Base-by-base conservation (phyloP, 2,329 filamentous ascomycete species). In the Cercospora sp. region DNA sequence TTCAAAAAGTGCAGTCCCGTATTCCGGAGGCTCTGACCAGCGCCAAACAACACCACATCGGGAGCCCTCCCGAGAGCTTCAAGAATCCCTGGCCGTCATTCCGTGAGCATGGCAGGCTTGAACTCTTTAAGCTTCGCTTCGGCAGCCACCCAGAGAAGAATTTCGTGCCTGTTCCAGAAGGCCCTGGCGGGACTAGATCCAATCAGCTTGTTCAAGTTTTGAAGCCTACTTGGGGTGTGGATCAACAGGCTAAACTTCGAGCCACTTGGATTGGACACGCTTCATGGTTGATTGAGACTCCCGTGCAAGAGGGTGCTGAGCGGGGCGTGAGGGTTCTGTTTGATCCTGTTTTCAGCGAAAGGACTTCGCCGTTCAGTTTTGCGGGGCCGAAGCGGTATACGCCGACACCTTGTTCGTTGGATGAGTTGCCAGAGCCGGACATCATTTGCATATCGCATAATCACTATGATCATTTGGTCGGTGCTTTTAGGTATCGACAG, bases 401-500 rank as follows among this genome's bases (percentile, higher is more conserved):
- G 13, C 83, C 82, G 3, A 79, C 83, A 3, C 85, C 85, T 0
- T 87, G 85, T 72, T 71, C 74, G 0, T 71, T 85, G 2, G 77
- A 82, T 2, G 83, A 86, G 18, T 72, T 87, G 2, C 85, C 85
- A 0, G 79, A 83, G 2, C 77, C 87, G 9, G 85, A 87, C 65
- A 73, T 83, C 2, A 79, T 87, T 3, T 77, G 81, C 66, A 85
- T 87, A 59, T 84, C 81, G 64, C 86, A 87, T 73, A 84, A 86
- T 70, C 85, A 87, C 72, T 87, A 86, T 70, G 66, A 87, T 70
- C 85, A 87, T 67, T 78, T 87, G 58, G 84, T 87, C 67, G 75
- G 79, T 6, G 33, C 33, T 76, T 79, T n/a, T 83, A 82, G 0
- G 74, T 87, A 48, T 78, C 73, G 66, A 74, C 31, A 77, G 79